Evolutionary conservation across 2,329 filamentous ascomycete species (phyloP).

Genomic region (Penicillium sp.): DNA sequence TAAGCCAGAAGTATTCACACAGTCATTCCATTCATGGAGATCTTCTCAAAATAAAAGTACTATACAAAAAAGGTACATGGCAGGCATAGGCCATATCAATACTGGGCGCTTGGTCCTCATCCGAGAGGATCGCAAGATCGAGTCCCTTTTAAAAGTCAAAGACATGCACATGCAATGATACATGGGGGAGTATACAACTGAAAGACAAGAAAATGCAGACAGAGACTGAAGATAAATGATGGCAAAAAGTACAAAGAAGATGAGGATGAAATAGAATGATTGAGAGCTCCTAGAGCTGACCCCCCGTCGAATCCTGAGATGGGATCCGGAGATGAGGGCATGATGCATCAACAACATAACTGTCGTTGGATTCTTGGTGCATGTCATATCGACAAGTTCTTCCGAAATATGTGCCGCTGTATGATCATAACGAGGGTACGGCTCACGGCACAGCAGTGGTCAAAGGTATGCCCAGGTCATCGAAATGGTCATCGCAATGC

Average conservation of each 20-base stretch:
- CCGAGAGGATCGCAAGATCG: background rate
- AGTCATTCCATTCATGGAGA: constrained; percentile 22
- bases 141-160: constrained; percentile 14
- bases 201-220: constrained; percentile 2
- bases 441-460: constrained; percentile 20
- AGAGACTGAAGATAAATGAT: background rate
- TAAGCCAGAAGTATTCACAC: constrained; percentile 10
- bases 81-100: background rate
- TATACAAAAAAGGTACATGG: constrained; percentile 19
- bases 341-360: constrained; percentile 4
- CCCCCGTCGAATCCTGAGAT: constrained; percentile 9
- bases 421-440: background rate
- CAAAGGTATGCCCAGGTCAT: background rate
- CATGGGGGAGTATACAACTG: constrained; percentile 26
- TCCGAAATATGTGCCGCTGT: background rate
- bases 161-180: constrained; percentile 22
- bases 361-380: background rate
- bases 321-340: constrained; percentile 10
- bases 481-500: constrained; percentile 10
- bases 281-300: background rate
- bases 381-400: background rate
- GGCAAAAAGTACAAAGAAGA: background rate
- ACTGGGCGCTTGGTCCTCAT: background rate
- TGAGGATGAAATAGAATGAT: background rate
- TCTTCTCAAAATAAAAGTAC: constrained; percentile 20